These are phyloP conservation scores for Luffa aegyptiaca DNA, from an alignment of 306 rosid species.

Conservation along the genomic window DNA sequence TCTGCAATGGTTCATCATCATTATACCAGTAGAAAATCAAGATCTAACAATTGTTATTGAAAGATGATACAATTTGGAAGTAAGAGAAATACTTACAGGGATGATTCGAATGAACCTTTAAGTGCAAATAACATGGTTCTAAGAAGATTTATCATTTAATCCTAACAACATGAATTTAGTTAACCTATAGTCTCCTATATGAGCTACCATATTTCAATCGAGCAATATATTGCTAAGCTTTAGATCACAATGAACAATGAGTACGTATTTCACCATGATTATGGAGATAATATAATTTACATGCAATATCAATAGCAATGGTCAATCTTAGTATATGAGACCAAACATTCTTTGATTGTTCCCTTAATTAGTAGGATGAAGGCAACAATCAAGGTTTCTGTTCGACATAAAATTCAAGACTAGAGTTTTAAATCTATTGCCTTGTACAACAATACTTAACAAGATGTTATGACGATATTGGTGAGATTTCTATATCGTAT, in stretches of 20 bases:
- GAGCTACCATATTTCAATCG: conserved; percentile 15
- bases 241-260: conserved; percentile 23
- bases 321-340: background rate
- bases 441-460: background rate
- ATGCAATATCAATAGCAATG: background rate
- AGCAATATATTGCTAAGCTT: conserved; percentile 18
- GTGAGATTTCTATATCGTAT: background rate
- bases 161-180: conserved; percentile 9
- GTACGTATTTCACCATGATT: conserved; percentile 19
- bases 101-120: conserved; percentile 23
- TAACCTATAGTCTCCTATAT: conserved; percentile 17
- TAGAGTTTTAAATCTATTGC: background rate
- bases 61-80: too few relatives aligned
- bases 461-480: background rate
- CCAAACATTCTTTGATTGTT: background rate
- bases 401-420: background rate
- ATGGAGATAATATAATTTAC: conserved; percentile 16
- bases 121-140: background rate
- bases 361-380: background rate
- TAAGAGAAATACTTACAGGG: conserved; percentile 15
- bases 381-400: background rate
- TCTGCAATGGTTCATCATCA: background rate
- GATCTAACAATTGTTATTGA: background rate
- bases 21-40: background rate
- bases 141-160: background rate